These are phyloP conservation scores for Lentithecium fluviatile DNA, from an alignment of 495 filamentous ascomycete species.

Conservation along the genomic window DNA sequence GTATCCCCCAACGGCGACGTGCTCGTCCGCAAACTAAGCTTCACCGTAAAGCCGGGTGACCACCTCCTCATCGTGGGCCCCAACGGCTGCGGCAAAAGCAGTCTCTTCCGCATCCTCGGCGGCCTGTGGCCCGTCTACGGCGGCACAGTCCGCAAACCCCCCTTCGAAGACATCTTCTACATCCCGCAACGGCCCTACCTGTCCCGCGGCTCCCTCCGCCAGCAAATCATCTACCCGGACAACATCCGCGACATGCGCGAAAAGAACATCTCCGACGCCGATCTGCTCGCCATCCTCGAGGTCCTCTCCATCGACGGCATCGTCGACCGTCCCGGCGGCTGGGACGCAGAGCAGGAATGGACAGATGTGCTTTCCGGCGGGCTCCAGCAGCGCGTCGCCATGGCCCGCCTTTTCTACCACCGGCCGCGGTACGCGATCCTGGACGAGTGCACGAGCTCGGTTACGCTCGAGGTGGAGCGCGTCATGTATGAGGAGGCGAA, in stretches of 20 bases:
- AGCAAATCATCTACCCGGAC: slow-evolving; percentile 97
- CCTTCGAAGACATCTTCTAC: slow-evolving; percentile 91
- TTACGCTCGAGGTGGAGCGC: slow-evolving; percentile 90
- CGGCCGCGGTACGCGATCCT: slow-evolving; percentile 87
- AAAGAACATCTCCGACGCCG: slow-evolving; percentile 78
- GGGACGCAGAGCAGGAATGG: slow-evolving; percentile 97
- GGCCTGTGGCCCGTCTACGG: slow-evolving; percentile 99
- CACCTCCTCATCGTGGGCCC: slow-evolving; percentile 94
- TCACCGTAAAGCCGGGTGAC: slow-evolving; percentile 78
- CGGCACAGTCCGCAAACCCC: slow-evolving; percentile 84
- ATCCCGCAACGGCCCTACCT: slow-evolving; percentile 96
- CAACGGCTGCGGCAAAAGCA: slow-evolving; percentile 96
- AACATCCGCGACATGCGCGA: slow-evolving; percentile 79
- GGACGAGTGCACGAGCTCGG: slow-evolving; percentile 92
- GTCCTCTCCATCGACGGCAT: slow-evolving; percentile 79
- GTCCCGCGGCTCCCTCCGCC: slow-evolving; percentile 79
- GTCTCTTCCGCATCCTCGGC: slow-evolving; percentile 91
- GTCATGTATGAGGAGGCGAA: slow-evolving; percentile 98
- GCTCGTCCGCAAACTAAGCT: slow-evolving; percentile 77
- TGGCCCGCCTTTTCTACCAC: slow-evolving; percentile 97
- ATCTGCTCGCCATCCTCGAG: slow-evolving; percentile 72
- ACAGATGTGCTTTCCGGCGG: slow-evolving; percentile 85
- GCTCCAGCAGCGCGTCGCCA: slow-evolving; percentile 94
- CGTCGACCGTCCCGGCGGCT: slow-evolving; percentile 77
- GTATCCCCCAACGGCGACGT: slow-evolving; percentile 96